These are phyloP conservation scores for Yamadazyma sp. DNA, from an alignment of 1,139 yeast species.

Conservation along the genomic window DNA sequence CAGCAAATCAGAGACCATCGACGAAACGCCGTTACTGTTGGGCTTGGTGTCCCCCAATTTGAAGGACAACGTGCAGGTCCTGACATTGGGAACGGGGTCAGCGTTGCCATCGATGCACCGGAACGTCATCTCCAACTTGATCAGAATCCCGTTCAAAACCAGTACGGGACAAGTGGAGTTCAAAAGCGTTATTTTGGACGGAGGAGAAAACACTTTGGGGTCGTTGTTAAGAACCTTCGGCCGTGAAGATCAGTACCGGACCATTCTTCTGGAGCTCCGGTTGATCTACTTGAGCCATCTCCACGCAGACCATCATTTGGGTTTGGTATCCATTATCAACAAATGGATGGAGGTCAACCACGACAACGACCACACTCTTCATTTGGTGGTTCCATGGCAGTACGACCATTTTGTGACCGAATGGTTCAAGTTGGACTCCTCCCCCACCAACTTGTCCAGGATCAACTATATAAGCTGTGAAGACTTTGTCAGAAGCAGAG, in stretches of 20 bases:
- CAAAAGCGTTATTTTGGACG: conserved; percentile 68
- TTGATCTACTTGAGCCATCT: conserved; percentile 80
- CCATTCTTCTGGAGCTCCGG: conserved; percentile 53
- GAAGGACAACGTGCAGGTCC: conserved; percentile 62
- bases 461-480: conserved; percentile 68
- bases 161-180: conserved; percentile 29
- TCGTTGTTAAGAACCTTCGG: conserved; percentile 65
- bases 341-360: conserved; percentile 58
- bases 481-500: conserved; percentile 41
- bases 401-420: conserved; percentile 67
- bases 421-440: conserved; percentile 61
- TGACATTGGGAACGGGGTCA: conserved; percentile 91
- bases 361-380: conserved; percentile 35
- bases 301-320: conserved; percentile 97
- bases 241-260: conserved; percentile 34
- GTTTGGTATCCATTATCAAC: conserved; percentile 66
- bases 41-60: conserved; percentile 17
- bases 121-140: conserved; percentile 77
- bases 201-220: conserved; percentile 92
- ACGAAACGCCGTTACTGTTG: conserved; percentile 22
- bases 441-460: conserved; percentile 39
- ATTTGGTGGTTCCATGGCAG: conserved; percentile 75
- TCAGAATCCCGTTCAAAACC: conserved; percentile 60
- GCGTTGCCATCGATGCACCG: conserved; percentile 85
- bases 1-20: conserved; percentile 21